These are phyloP conservation scores for Peronospora farinosa DNA, from an alignment of 352 stramenopile species.

Conservation along the genomic window DNA sequence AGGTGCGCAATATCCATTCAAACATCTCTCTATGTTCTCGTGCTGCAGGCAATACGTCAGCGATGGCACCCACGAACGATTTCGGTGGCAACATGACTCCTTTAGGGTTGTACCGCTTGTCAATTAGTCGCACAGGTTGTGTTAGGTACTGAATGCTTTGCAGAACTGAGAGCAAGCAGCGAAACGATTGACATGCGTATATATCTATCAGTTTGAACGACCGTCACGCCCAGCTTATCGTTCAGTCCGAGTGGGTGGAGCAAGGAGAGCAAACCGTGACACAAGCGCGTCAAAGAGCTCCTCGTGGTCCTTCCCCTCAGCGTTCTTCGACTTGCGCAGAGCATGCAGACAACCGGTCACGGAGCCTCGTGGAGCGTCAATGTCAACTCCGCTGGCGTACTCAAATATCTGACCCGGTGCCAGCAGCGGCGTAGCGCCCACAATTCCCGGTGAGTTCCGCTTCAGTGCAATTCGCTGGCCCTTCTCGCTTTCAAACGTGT, in stretches of 20 bases:
- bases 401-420: conserved; percentile 68
- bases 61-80: conserved; percentile 3
- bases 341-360: conserved; percentile 66
- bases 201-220: conserved; percentile 5
- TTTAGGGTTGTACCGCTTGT: conserved; percentile 5
- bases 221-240: conserved; percentile 7
- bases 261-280: conserved; percentile 55
- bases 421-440: conserved; percentile 58
- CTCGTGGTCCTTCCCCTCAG: conserved; percentile 21
- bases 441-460: conserved; percentile 60
- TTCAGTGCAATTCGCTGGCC: conserved; percentile 52
- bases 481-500: conserved; percentile 69
- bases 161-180: conserved; percentile 17
- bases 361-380: conserved; percentile 51
- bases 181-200: conserved; percentile 10
- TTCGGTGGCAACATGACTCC: conserved; percentile 3
- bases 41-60: conserved; percentile 17
- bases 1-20: conserved; percentile 15
- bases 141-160: conserved; percentile 3
- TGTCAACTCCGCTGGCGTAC: conserved; percentile 74
- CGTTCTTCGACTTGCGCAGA: conserved; percentile 26
- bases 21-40: conserved; percentile 11
- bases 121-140: conserved; percentile 9
- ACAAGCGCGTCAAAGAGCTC: conserved; percentile 64
- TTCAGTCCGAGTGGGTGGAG: conserved; percentile 12